A percentile compares a stretch with the other conserved stretches of the same genome.
Evolutionary conservation across 441 rosid species (phyloP).

Genomic region (Capsella rubella): DNA sequence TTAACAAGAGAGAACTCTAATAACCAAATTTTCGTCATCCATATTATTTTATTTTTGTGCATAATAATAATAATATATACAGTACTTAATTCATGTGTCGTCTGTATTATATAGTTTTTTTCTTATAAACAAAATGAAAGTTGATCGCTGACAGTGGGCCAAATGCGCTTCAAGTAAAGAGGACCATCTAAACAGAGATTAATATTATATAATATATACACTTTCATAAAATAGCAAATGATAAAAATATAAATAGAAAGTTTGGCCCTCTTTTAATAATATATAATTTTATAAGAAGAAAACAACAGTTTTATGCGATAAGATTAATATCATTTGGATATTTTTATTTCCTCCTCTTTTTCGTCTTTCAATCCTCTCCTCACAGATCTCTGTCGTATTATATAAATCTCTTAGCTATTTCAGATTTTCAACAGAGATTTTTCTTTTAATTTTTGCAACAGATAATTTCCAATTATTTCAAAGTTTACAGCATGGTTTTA

Average conservation of each 20-base stretch:
- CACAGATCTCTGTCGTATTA: conserved; percentile 15
- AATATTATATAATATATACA: background rate
- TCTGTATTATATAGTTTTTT: background rate
- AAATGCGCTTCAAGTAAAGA: conserved; percentile 21
- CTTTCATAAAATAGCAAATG: background rate
- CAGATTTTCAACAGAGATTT: background rate
- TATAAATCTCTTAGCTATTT: background rate
- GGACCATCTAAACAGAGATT: conserved; percentile 3
- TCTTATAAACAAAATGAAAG: background rate
- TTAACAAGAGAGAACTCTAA: conserved; percentile 12
- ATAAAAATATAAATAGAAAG: conserved; percentile 28
- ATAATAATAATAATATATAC: background rate
- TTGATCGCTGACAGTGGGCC: conserved; percentile 16
- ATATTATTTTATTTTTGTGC: background rate
- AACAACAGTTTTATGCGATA: conserved; percentile 35
- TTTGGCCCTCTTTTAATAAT: background rate
- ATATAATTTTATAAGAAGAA: conserved; percentile 7
- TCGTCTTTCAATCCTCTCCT: conserved; percentile 43
- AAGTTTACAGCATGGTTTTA: too few relatives aligned
- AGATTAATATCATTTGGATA: conserved; percentile 29
- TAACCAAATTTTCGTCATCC: conserved; percentile 3
- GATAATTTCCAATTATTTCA: too few relatives aligned
- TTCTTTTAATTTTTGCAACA: background rate
- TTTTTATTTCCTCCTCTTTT: conserved; percentile 4
- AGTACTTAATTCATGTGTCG: background rate